Evolutionary conservation across 441 rosid genomes (phyloP), one percentile per base, ranked within the genome.

Genomic region (Euphorbia neoarborescens): DNA sequence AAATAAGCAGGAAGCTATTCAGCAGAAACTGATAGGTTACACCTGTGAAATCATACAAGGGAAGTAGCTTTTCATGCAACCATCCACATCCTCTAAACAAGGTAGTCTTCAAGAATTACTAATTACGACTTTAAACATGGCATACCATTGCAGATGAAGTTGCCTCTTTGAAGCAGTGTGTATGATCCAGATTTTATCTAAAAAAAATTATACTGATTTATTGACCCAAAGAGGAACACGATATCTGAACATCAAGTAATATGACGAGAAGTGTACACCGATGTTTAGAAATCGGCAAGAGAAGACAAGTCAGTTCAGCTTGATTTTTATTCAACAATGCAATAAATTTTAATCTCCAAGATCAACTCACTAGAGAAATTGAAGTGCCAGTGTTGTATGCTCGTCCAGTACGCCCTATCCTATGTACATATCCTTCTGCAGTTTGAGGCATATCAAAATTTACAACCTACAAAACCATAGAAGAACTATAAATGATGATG

Each of bases 331-430:
- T 62, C 70, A 61, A n/a, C 15, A 7, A 63, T 0, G 60, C 61
- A 54, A 44, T 32, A 28, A 54, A 64, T 63, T 61, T 50, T 62
- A 66, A 72, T 54, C 62, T 54, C 66, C 34, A 19, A 2, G 37
- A 56, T 30, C 17, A 82, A 84, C 96, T 87, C 78, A 94, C 99
- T 48, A 94, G 88, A 72, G 97, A 92, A 60, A 94, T 75, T 3
- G 97, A 85, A 58, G 88, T 74, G 58, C 97, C 99, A 17, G 83
- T 87, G 73, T 76, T 82, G 80, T 86, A 86, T 74, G 94, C 99
- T 83, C 97, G 86, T 81, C 97, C 99, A 68, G 97, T 92, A 56
- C 97, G 96, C 60, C 99, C 97, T 82, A 94, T 92, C 71, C 99
- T 87, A 83, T 92, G 99, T 19, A 90, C 83, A 78, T 94, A 94